phyloP scores from a whole-genome alignment of 305 asterid genomes.

The Fraxinus latifolia region DNA sequence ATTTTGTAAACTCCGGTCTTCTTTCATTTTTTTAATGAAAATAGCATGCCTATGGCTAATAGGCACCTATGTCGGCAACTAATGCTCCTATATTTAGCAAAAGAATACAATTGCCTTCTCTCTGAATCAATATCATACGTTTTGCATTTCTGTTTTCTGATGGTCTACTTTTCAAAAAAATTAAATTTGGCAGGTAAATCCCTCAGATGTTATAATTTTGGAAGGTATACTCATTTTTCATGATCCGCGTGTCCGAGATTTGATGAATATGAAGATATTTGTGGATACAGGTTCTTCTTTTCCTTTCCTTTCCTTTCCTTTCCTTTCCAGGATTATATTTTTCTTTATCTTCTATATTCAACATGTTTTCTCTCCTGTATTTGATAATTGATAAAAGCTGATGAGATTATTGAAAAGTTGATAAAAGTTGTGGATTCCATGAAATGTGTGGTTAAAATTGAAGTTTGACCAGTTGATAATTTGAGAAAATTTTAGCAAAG shows the following conservation, averaged over 20 bases:
- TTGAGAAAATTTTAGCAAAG: background rate
- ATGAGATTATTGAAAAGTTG: background rate
- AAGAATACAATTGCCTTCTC: background rate
- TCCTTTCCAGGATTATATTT: slow-evolving; percentile 17
- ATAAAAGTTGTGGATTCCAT: background rate
- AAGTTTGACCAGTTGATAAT: background rate
- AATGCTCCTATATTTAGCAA: background rate
- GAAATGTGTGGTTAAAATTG: background rate
- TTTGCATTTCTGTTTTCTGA: background rate
- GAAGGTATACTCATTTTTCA: slow-evolving; percentile 98
- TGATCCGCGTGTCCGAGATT: slow-evolving; percentile 80
- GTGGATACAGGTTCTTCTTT: slow-evolving; percentile 84
- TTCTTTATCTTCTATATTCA: background rate
- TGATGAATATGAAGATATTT: slow-evolving; percentile 95
- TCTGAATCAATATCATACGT: background rate
- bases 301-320: slow-evolving; percentile 24
- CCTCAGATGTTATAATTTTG: slow-evolving; percentile 91
- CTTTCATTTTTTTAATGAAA: background rate
- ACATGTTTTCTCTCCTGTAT: background rate
- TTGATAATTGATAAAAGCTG: background rate
- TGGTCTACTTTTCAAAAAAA: background rate
- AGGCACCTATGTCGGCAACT: background rate
- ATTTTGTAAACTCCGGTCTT: background rate
- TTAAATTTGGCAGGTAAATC: slow-evolving; percentile 71
- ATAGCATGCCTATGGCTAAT: background rate